Evolutionary conservation across 352 stramenopile species (phyloP), one percentile per base, ranked within the genome.

Genomic region (Phytophthora sojae): DNA sequence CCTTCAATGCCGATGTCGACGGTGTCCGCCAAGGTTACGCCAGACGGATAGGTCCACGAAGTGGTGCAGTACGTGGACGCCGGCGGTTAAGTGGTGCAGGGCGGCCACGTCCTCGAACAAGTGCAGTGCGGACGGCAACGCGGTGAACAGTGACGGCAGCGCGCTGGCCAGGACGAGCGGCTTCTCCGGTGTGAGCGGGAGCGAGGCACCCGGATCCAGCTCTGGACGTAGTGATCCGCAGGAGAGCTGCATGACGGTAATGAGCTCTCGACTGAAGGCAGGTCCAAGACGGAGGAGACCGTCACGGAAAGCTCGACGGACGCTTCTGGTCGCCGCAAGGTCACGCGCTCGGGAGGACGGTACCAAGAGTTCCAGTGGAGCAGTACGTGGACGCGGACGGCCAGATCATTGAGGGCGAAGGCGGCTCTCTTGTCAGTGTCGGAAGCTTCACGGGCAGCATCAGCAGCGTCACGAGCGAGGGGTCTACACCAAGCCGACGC

Each of bases 121-220:
- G 58, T 70, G 6, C 63, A 77, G 64, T 77, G 59, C 59, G 1
- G 44, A 71, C 14, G 71, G 66, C 49, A 78, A 69, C 17, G 61
- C 68, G 12, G 69, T 67, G 11, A 52, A 66, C 25, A 71, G 39
- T 7, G 62, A 76, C n/a, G 56, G 61, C 1, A 69, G 30, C 23
- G 49, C 44, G 12, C 5, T 76, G 4, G 15, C 62, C 4, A 61
- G 19, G n/a, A 61, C 51, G 2, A 60, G 25, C 8, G 59, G 52
- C 60, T 58, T 57, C 52, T 44, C 21, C 11, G 59, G 17, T 45
- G 59, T 32, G 44, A 55, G 11, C 25, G 37, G 61, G 8, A 39
- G 6, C n/a, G 53, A 35, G 26, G 49, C 54, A 59, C 17, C 57
- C 4, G 54, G 37, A 14, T 67, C 39, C 1, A 67, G 39, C 23